Percentiles rank a stretch among this genome's conserved stretches.
Evolutionary conservation across 2,329 filamentous ascomycete genomes (phyloP).

Genomic region (Thelonectria olida): DNA sequence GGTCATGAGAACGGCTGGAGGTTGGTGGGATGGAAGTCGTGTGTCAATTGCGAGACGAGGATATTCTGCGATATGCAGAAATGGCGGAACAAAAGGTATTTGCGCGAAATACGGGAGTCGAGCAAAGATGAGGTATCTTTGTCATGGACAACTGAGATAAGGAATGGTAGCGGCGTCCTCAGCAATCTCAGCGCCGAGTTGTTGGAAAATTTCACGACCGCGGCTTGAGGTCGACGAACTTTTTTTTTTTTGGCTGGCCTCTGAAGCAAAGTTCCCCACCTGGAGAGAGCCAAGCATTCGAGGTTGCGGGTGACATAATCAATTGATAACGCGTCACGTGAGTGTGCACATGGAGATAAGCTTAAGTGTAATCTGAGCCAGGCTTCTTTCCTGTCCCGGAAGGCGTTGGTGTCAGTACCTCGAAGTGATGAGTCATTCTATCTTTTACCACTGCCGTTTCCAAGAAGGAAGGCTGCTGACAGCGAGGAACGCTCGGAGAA

Average conservation of each 20-base stretch:
- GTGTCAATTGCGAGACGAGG: conserved; percentile 21
- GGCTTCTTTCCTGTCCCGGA: not conserved
- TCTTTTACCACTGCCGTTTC: conserved; percentile 1
- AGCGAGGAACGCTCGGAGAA: conserved; percentile 8
- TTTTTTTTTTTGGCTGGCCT: conserved; percentile 46
- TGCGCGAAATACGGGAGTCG: not conserved
- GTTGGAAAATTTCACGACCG: conserved; percentile 48
- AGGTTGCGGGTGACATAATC: conserved; percentile 35
- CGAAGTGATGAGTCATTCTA: conserved; percentile 21
- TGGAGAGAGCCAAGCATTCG: not conserved
- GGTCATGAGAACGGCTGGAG: conserved; percentile 34
- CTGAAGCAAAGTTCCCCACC: conserved; percentile 32
- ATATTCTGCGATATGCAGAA: not conserved
- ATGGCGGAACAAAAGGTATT: not conserved
- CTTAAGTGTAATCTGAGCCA: too few relatives aligned
- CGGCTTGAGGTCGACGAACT: conserved; percentile 41
- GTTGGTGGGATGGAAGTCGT: conserved; percentile 18
- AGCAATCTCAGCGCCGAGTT: conserved; percentile 34
- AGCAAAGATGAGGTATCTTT: not conserved
- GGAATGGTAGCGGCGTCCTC: conserved; percentile 22
- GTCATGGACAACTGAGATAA: not conserved
- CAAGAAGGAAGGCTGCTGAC: conserved; percentile 15
- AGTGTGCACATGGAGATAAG: conserved; percentile 32
- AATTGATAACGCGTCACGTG: conserved; percentile 25
- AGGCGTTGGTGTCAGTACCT: not conserved